Base-by-base conservation (phyloP, 2,329 filamentous ascomycete species). In the Ophiostoma angusticollis region DNA sequence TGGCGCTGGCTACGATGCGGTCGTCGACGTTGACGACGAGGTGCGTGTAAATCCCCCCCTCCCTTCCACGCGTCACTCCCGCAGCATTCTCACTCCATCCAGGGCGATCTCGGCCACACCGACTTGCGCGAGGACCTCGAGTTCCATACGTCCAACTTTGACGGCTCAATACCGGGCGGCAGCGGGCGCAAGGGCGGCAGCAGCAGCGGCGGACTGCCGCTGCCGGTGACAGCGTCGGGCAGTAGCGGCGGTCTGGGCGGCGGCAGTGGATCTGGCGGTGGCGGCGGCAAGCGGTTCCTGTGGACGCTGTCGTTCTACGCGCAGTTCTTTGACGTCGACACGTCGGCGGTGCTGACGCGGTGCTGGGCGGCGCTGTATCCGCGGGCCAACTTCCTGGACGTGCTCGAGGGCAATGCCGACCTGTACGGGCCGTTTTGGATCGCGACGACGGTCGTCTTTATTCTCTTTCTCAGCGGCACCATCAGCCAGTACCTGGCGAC, bases 341-440 rank as follows among this genome's bases (percentile, higher is more conserved):
- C 91, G 2, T 79, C 74, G 44, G 84, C 91, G 38, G 87, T 98
- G 16, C 65, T 95, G 40, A 71, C 79, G 53, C 82, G 91, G 49
- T 96, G 91, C 62, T 79, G 78, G 60, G 81, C 86, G 1, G 80
- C 89, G n/a, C 65, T 96, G 28, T 94, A 82, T 60, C 91, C 91
- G 32, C 79, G 85, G 46, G 80, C 80, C 42, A 95, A 94, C 67
- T 98, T 98, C 63, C 78, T 98, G 47, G 91, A 98, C 56, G 85
- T 96, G 25, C 72, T 98, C 21, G 91, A 98, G 57, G 91, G 91
- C 16, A 96, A 96, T 58, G 84, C 91, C 1, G 91, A 98, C 55
- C 66, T 98, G 24, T 98, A 98, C 66, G 89, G 89, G 1, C 91
- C 91, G 1, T 86, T 96, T 56, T 98, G 91, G 91, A 96, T 98